A percentile compares a stretch with the other conserved stretches of the same genome.
These are phyloP conservation scores for Pleurotus pulmonarius DNA, from an alignment of 768 basidiomycete genomes.

Conservation along the genomic window DNA sequence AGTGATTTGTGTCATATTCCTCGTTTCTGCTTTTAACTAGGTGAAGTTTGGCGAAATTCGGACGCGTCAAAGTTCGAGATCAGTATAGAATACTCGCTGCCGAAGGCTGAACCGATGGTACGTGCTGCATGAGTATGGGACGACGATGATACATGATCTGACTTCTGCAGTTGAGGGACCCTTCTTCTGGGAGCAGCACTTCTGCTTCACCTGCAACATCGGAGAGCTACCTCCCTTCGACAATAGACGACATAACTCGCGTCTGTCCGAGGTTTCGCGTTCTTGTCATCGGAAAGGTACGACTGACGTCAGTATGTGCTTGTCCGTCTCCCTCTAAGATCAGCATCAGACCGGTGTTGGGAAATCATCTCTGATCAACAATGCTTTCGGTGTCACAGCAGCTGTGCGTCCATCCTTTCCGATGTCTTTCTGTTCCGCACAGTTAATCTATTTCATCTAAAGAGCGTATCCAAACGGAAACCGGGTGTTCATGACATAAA, in stretches of 20 bases:
- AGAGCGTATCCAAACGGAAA: slow-evolving; percentile 18
- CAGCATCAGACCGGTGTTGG: slow-evolving; percentile 22
- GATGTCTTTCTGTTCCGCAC: neutral
- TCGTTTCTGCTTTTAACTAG: neutral
- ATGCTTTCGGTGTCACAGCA: slow-evolving; percentile 21
- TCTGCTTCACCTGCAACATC: neutral
- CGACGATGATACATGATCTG: neutral
- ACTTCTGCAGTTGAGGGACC: neutral
- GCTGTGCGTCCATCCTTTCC: slow-evolving; percentile 12
- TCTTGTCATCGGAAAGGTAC: slow-evolving; percentile 24
- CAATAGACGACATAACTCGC: slow-evolving; percentile 1
- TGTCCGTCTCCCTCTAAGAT: neutral
- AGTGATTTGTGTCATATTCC: too few relatives aligned
- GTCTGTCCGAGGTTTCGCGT: slow-evolving; percentile 18
- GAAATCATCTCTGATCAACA: slow-evolving; percentile 25
- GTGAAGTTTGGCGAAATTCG: neutral
- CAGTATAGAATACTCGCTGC: neutral
- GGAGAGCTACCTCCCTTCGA: neutral
- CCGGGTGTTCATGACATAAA: slow-evolving; percentile 22
- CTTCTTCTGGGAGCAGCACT: neutral
- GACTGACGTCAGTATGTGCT: neutral
- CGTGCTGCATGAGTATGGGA: neutral
- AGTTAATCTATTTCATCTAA: neutral
- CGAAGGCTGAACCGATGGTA: neutral
- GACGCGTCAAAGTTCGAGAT: neutral